A percentile compares a stretch with the other conserved stretches of the same genome.
These are phyloP conservation scores for Nitzschia sp. DNA, from an alignment of 108 stramenopile species.

Conservation along the genomic window DNA sequence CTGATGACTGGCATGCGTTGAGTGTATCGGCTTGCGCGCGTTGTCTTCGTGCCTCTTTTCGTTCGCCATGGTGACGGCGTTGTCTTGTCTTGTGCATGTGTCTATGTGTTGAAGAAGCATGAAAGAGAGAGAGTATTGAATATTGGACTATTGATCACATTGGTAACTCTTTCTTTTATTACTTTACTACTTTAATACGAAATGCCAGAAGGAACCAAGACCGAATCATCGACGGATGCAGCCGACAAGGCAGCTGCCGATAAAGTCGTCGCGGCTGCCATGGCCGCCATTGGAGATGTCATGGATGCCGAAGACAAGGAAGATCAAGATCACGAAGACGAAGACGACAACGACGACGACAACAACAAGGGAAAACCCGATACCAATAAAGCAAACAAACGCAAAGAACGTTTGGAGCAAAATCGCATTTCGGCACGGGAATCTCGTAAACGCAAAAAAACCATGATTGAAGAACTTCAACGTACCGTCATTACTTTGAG, in stretches of 20 bases:
- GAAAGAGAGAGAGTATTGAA: no score
- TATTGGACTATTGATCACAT: no score
- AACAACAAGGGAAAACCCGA: constrained; percentile 23
- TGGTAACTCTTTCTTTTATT: no score
- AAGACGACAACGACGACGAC: constrained; percentile 14
- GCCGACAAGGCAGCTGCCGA: constrained; percentile 3
- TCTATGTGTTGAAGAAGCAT: no score
- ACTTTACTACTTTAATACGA: no score
- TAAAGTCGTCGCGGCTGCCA: not conserved
- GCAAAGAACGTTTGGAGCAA: constrained; percentile 86
- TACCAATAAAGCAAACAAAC: constrained; percentile 49
- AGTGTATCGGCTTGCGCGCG: no score
- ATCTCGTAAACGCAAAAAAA: constrained; percentile 87
- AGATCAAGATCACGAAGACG: not conserved
- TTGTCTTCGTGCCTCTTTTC: no score
- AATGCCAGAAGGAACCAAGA: no score
- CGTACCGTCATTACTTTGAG: constrained; percentile 82
- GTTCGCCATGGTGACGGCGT: no score
- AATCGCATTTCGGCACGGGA: constrained; percentile 89
- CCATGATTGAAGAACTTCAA: constrained; percentile 90
- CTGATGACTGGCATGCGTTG: no score
- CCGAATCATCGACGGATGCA: no score
- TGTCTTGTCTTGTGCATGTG: no score
- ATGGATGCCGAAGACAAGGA: not conserved
- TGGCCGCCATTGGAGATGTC: not conserved